Evolutionary conservation across 495 filamentous ascomycete species (phyloP), one percentile per base, ranked within the genome.

Genomic region (Geoglossum glabrum): DNA sequence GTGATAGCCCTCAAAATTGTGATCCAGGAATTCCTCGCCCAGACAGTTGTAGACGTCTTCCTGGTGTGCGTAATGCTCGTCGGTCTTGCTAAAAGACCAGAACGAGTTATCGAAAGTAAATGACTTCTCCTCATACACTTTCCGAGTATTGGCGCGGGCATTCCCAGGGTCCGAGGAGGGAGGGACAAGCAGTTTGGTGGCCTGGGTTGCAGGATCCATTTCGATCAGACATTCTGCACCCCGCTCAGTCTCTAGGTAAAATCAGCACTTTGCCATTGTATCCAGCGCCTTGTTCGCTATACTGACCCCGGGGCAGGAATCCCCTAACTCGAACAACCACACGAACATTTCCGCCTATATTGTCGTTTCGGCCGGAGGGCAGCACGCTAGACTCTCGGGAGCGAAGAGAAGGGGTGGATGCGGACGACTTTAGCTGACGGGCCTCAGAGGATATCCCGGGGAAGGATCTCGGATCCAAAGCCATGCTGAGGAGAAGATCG

Each of bases 1-100:
- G 69, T 99, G 89, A 70, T 97, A 99, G 59, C 92, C 92, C 64
- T 96, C 90, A 61, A 99, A 99, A 70, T 99, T 99, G 73, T 97
- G 93, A 68, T 99, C 93, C 55, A 99, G 75, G 60, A 97, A 97
- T 61, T 97, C 93, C 66, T 97, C 92, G 34, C 93, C 92, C 5
- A 99, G 76, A 33, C 82, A 81, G 66, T 94, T 85, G 73, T 99
- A 99, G 46, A 99, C 84, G 65, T 96, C 86, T 61, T 90, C 88
- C 64, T 99, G 92, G 58, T 81, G 73, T 21, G 85, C 86, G 63
- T 88, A 90, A 64, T 88, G 82, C 54, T 80, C 73, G 61, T 94
- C 88, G 28, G 70, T 63, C 34, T 74, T 71, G 63, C 90, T 70
- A 67, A 93, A 87, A 57, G 90, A 95, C 88, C 90, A 97, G 70